Base-by-base conservation (phyloP, 2,329 filamentous ascomycete species). In the Alternaria dauci region DNA sequence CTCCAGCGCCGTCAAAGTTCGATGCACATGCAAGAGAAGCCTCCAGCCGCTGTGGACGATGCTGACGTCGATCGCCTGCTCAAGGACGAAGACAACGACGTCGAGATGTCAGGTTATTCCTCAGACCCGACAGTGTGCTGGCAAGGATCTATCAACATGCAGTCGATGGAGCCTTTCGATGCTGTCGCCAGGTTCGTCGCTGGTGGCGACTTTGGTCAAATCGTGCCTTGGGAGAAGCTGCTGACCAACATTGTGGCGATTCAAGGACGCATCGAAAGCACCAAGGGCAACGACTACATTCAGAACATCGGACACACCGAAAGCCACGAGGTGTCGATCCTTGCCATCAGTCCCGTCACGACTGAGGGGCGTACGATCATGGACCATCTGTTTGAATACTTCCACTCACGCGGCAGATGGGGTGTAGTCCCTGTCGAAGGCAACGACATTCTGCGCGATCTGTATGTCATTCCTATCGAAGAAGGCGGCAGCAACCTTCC, bases 51-150 rank as follows among this genome's bases (percentile, higher is more conserved):
- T 1, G 90, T 87, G 16, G 88, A 91, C 14, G 94, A 99, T 76
- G 87, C 91, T 3, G 95, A 98, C 61, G 92, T 99, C 20, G 95
- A 99, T 76, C 88, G 93, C 41, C 83, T 99, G 68, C 86, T 98
- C 8, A 87, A 94, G 71, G 93, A 91, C 61, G 88, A 97, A 61
- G 91, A 92, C 56, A 89, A 89, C 28, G 91, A 91, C 47, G 87
- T 91, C 14, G 94, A 91, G 2, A 91, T 91, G 2, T 96, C 96
- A 2, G 92, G 68, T 8, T 76, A 95, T 63, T 88, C 89, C 62
- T 87, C 84, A 2, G 86, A 94, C 65, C 89, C 91, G 0, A 87
- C 88, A 47, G 84, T 92, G 93, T 61, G 84, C 65, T 75, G 80
- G 79, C 85, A 75, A 20, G 78, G 78, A 4, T 63, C 68, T 8